Conservation (phyloP, 805 yeast genomes). For the Pichia californica region DNA sequence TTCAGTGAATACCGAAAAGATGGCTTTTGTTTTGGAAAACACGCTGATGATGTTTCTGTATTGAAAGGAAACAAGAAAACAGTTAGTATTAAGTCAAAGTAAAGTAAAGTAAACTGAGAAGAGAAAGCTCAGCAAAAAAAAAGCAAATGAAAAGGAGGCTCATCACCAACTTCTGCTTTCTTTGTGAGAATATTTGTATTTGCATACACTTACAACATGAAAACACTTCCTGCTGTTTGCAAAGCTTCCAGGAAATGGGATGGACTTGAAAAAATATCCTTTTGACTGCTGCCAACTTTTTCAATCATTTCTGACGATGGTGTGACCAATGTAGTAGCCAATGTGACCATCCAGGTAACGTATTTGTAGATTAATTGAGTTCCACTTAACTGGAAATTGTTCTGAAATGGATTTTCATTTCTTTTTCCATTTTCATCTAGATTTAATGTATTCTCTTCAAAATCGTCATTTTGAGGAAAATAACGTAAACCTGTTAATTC, state of each 20-base stretch:
- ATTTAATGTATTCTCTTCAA: background rate
- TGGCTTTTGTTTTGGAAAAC: background rate
- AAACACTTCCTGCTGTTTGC: background rate
- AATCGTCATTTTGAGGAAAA: background rate
- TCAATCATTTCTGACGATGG: too few relatives aligned
- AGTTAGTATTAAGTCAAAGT: slow-evolving; percentile 1
- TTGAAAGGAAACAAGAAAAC: background rate
- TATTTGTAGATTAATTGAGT: too few relatives aligned
- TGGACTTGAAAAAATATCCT: too few relatives aligned
- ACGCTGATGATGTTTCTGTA: background rate
- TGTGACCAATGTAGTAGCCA: background rate
- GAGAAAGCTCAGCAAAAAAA: background rate
- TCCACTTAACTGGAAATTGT: background rate
- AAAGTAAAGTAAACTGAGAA: background rate
- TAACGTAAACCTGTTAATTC: background rate
- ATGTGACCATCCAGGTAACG: background rate
- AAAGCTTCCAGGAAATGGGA: too few relatives aligned
- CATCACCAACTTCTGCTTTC: too few relatives aligned
- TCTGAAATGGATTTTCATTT: background rate
- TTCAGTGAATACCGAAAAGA: background rate
- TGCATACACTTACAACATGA: background rate
- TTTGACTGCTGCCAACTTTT: too few relatives aligned
- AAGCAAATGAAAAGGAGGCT: background rate
- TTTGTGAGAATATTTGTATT: too few relatives aligned
- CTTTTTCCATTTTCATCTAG: background rate